Evolutionary conservation across 2,329 filamentous ascomycete species (phyloP), one percentile per base, ranked within the genome.

Genomic region (Fusarium sp.): DNA sequence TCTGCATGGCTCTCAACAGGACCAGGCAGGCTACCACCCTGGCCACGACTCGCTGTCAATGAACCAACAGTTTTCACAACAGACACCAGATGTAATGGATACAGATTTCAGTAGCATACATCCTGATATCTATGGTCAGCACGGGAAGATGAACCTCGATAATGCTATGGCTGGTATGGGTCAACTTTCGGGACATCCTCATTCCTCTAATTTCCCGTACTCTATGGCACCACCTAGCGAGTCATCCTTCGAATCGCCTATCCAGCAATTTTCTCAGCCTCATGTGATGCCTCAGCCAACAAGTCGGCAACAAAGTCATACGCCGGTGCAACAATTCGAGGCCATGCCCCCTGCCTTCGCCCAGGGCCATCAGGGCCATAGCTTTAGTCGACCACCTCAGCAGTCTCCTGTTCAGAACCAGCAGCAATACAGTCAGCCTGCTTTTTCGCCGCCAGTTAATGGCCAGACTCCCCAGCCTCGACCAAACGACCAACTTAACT

Each of bases 51-150:
- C 76, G 6, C 57, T 81, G 42, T 71, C 73, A 10, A 60, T 81
- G 54, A 75, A 74, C 54, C 78, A 79, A 54, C 79, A 78, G 42
- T 83, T 77, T 61, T 69, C 75, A 43, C 77, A 78, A 30, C 62
- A 77, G 16, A 69, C 69, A 41, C 76, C 79, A 62, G 79, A 82
- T 60, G 76, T 78, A 46, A 74, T 82, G 42, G 77, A 82, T 58
- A 75, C 80, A 42, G 74, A 77, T 30, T 81, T 82, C 49, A 71
- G 74, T 70, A 77, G 77, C 58, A 75, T 82, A 12, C 78, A 81
- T 41, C 73, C 79, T 16, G 79, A 80, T 37, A 55, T 82, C 25
- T 83, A 81, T 55, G 70, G 69, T 12, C 79, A 82, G 49, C 79
- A 79, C 53, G 59, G 62, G 28, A 81, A 81, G 65, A 63, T 78